These are phyloP conservation scores for Phytophthora pini DNA, from an alignment of 352 stramenopile species.

Conservation along the genomic window DNA sequence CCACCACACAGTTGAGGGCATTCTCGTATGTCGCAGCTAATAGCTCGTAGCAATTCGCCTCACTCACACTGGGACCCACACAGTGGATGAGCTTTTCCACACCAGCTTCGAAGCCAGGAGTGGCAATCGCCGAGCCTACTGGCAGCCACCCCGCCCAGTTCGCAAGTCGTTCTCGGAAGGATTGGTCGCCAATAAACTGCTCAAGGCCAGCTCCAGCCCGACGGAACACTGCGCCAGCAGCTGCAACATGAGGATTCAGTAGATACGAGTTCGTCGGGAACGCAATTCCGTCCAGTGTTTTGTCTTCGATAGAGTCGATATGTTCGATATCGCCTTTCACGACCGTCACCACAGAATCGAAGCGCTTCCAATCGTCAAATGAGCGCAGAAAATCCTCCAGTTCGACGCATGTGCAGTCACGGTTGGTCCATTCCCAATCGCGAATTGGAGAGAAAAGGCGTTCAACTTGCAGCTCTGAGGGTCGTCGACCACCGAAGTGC, in stretches of 20 bases:
- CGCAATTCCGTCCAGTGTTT: conserved; percentile 41
- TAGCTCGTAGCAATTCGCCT: conserved; percentile 40
- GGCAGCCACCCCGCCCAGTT: conserved; percentile 11
- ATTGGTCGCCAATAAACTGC: conserved; percentile 39
- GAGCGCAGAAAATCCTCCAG: conserved; percentile 48
- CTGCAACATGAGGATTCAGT: conserved; percentile 48
- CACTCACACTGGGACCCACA: conserved; percentile 46
- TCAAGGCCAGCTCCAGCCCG: conserved; percentile 45
- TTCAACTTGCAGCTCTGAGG: conserved; percentile 17
- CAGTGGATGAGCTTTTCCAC: conserved; percentile 65
- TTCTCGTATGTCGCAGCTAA: conserved; percentile 55
- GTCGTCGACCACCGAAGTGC: conserved; percentile 35
- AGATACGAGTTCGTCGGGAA: conserved; percentile 58
- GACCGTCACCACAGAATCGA: conserved; percentile 34
- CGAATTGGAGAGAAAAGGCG: conserved; percentile 23
- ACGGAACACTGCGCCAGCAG: conserved; percentile 48
- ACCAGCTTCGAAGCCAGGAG: conserved; percentile 54
- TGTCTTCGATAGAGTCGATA: conserved; percentile 36
- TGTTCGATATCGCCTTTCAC: conserved; percentile 45
- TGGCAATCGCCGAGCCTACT: conserved; percentile 45
- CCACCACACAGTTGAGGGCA: conserved; percentile 37
- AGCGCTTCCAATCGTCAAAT: conserved; percentile 35
- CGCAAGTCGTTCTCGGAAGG: conserved; percentile 20
- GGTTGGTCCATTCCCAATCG: conserved; percentile 34
- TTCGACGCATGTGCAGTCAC: conserved; percentile 30